These are phyloP conservation scores for Collybiopsis luxurians DNA, from an alignment of 768 basidiomycete genomes.

Conservation along the genomic window DNA sequence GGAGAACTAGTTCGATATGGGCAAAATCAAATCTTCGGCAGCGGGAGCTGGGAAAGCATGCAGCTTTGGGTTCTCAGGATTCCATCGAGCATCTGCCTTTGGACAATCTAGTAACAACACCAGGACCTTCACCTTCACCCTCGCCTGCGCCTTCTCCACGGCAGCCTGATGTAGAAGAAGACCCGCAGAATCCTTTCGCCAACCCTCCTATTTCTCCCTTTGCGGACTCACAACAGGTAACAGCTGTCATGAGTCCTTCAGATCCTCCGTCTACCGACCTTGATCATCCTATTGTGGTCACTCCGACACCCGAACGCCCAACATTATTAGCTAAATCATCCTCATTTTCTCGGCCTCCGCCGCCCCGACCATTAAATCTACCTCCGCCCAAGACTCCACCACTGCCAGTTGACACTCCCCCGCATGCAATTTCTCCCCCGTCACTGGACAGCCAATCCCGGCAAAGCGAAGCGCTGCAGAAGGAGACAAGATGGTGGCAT, in stretches of 20 bases:
- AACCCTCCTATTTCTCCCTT: constrained; percentile 50
- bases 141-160: constrained; percentile 32
- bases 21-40: constrained; percentile 31
- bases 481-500: constrained; percentile 72
- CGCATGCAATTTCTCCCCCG: constrained; percentile 30
- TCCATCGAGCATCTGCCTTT: constrained; percentile 54
- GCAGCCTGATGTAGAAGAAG: constrained; percentile 26
- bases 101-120: constrained; percentile 42
- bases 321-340: constrained; percentile 21
- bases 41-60: constrained; percentile 35
- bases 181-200: constrained; percentile 43
- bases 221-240: constrained; percentile 30
- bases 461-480: constrained; percentile 27
- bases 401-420: constrained; percentile 38
- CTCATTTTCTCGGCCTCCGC: constrained; percentile 30
- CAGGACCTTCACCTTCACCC: constrained; percentile 15
- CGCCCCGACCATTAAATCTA: constrained; percentile 58
- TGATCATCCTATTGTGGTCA: not conserved
- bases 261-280: constrained; percentile 8
- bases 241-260: constrained; percentile 21
- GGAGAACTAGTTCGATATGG: constrained; percentile 60
- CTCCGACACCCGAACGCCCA: constrained; percentile 19
- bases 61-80: constrained; percentile 49
- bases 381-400: constrained; percentile 60
- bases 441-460: constrained; percentile 18